A percentile compares a stretch with the other conserved stretches of the same genome.
Conservation (phyloP, 2,329 filamentous ascomycete genomes). For the Gyromitra esculenta region DNA sequence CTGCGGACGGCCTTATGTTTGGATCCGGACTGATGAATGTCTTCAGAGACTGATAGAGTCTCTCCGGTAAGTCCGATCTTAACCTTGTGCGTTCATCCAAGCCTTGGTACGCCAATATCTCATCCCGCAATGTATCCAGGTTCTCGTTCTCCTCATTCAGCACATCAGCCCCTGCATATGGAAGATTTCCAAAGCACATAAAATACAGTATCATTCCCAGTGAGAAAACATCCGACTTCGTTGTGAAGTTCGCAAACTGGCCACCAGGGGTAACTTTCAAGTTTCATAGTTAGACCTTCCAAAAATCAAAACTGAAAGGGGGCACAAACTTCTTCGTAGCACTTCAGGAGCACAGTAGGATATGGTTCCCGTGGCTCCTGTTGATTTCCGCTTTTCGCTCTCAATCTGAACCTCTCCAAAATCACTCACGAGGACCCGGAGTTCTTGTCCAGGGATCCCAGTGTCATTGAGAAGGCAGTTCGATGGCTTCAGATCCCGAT, state of each 20-base stretch:
- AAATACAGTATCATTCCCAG: conserved; percentile 99
- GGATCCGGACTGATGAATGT: conserved; percentile 81
- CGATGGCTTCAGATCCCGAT: conserved; percentile 93
- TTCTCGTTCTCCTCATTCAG: conserved; percentile 93
- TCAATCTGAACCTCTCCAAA: conserved; percentile 96
- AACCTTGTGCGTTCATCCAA: conserved; percentile 80
- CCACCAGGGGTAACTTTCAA: conserved; percentile 66
- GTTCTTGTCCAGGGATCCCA: conserved; percentile 69
- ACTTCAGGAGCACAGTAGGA: conserved; percentile 98
- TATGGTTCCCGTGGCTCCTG: conserved; percentile 92
- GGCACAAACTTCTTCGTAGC: conserved; percentile 67
- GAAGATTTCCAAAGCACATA: conserved; percentile 90
- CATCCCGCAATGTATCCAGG: conserved; percentile 80
- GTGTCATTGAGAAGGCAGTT: conserved; percentile 86
- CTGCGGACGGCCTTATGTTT: conserved; percentile 79
- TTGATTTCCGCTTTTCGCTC: conserved; percentile 82
- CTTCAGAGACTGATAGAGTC: conserved; percentile 85
- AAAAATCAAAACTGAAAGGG: background rate
- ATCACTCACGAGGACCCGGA: conserved; percentile 90
- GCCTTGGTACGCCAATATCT: conserved; percentile 87
- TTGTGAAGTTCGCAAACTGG: conserved; percentile 89
- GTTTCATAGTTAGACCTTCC: conserved; percentile 31
- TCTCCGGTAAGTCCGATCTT: conserved; percentile 82
- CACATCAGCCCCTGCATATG: conserved; percentile 83
- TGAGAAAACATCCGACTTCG: conserved; percentile 98